Base-by-base conservation (phyloP, 2,329 filamentous ascomycete genomes). In the Lachnellula suecica region DNA sequence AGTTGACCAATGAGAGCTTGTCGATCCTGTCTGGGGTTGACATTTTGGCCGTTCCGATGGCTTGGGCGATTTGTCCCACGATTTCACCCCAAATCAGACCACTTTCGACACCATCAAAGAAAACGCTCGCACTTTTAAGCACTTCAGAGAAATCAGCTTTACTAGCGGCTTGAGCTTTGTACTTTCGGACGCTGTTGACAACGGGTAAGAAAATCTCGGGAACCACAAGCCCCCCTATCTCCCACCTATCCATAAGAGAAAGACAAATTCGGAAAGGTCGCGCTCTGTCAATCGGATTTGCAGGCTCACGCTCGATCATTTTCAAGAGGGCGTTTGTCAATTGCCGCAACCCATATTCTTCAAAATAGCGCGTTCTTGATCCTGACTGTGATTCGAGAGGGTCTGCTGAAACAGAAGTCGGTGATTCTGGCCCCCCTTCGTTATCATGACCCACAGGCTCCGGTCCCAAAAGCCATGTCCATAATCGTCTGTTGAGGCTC, bases 231-330 rank as follows among this genome's bases (percentile, higher is more conserved):
- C 91, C 91, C 25, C 94, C 94, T 59, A 99, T 93, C 68, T 99
- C 94, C 92, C 91, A 97, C 53, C 92, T 85, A 71, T 99, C 94
- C 94, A 99, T 97, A 47, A 99, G 76, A 15, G 95, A 97, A 2
- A 97, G 79, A 64, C 91, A 95, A 57, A 97, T 90, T 51, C 92
- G 85, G 66, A 96, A 97, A 0, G 94, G 93, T 35, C 85, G 85
- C 19, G 91, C 90, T 67, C 85, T 81, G 64, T 95, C 90, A 0
- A 79, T 70, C 1, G 88, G 80, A 49, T 76, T 75, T 4, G 64
- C 68, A 40, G 71, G 68, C 6, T 75, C 74, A 38, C 76, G 71
- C 43, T 81, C 79, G 55, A 97, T 87, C 84, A 96, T 88, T 43
- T 82, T 80, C 15, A 95, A 74, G 10, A 97, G 76, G 19, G 91